phyloP scores from a whole-genome alignment of 768 basidiomycete genomes.

The Infundibulicybe gibba region DNA sequence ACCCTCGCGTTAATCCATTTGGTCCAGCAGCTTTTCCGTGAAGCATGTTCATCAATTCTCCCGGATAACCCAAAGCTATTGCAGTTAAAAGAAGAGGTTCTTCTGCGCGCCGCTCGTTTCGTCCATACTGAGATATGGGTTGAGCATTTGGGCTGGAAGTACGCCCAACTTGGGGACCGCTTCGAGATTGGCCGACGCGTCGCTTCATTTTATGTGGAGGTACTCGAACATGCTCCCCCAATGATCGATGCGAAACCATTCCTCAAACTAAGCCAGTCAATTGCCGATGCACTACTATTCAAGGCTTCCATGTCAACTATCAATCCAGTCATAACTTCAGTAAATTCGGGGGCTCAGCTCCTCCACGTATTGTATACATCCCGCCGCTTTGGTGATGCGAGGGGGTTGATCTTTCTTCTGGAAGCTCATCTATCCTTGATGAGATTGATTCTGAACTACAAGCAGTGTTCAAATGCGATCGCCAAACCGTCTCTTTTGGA shows the following conservation, averaged over 20 bases:
- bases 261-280: slow-evolving; percentile 51
- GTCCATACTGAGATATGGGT: slow-evolving; percentile 89
- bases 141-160: slow-evolving; percentile 84
- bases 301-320: slow-evolving; percentile 79
- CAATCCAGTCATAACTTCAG: slow-evolving; percentile 70
- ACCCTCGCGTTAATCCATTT: slow-evolving; percentile 77
- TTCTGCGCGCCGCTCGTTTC: slow-evolving; percentile 72
- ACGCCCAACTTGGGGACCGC: slow-evolving; percentile 72
- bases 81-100: slow-evolving; percentile 80
- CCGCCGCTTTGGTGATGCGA: slow-evolving; percentile 66
- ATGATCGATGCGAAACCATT: slow-evolving; percentile 54
- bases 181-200: slow-evolving; percentile 79
- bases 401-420: slow-evolving; percentile 64
- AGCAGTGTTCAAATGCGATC: slow-evolving; percentile 41
- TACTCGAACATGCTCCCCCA: slow-evolving; percentile 62
- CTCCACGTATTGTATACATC: slow-evolving; percentile 57
- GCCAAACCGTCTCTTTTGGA: slow-evolving; percentile 67
- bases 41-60: slow-evolving; percentile 59
- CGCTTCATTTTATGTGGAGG: slow-evolving; percentile 60
- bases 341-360: slow-evolving; percentile 59
- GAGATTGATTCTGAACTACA: slow-evolving; percentile 61
- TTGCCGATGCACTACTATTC: slow-evolving; percentile 69
- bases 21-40: slow-evolving; percentile 70
- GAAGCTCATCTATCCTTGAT: slow-evolving; percentile 62
- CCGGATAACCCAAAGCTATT: slow-evolving; percentile 58